Evolutionary conservation across 441 rosid genomes (phyloP), one percentile per base, ranked within the genome.

Genomic region (Jatropha podagrica): DNA sequence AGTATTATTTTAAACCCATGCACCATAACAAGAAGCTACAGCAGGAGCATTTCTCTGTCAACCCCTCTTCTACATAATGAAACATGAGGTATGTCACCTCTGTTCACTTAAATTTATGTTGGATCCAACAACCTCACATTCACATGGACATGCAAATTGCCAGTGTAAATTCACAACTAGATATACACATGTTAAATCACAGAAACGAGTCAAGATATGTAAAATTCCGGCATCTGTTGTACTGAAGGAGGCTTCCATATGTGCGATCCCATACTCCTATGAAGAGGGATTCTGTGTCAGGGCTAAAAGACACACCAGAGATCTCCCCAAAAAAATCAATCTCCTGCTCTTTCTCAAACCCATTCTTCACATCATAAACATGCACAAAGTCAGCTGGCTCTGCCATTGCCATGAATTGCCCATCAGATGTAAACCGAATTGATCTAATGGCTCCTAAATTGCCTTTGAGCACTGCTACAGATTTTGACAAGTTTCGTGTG

Each of bases 361-460:
- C 91, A 44, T 76, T 81, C 67, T 82, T 81, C 27, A 75, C 84
- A 75, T 88, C 88, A 56, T 77, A 88, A 7, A 88, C 83, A 65
- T 88, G 91, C 49, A 88, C 89, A 49, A 88, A 86, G 74, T 88
- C 91, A 32, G 89, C 89, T 9, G 91, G 89, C 79, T 88, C 91
- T 26, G 87, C 89, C 84, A 78, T 83, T 11, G 87, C 86, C 89
- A 88, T 80, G 77, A 77, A 86, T 77, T 67, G 85, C 44, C 91
- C 91, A 69, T 88, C 91, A 2, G 89, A 80, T 23, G 89, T 69
- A 80, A 81, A 88, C 0, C 88, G 84, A 51, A 85, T 81, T 23
- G 88, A 83, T 59, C 89, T 75, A 68, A 88, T 86, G 38, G 91
- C 91, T 72, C 91, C 91, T 27, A 88, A 71, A 52, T 88, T 83